Evolutionary conservation across 1,284 basidiomycete genomes (phyloP).

Genomic region (Ustilago esculenta): DNA sequence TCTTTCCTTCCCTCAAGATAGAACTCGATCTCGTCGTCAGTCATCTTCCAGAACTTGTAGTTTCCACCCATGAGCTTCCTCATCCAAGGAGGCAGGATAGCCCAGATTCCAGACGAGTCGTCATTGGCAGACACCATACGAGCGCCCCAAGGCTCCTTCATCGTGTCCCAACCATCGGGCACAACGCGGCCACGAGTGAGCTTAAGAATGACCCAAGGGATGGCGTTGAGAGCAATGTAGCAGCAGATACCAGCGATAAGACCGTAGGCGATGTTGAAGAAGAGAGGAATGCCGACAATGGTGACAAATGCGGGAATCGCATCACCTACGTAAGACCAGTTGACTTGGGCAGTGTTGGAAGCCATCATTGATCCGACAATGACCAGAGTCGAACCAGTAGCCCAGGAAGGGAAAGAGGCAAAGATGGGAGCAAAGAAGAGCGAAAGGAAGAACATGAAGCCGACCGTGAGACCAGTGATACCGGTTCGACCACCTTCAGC

Average conservation of each 20-base stretch:
- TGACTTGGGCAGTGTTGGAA: constrained; percentile 83
- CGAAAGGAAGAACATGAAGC: constrained; percentile 82
- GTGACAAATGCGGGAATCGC: constrained; percentile 73
- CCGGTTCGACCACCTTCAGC: constrained; percentile 88
- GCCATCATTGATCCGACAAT: constrained; percentile 91
- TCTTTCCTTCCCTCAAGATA: constrained; percentile 59
- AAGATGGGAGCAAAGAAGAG: constrained; percentile 92
- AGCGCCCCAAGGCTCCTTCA: constrained; percentile 62
- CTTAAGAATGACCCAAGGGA: constrained; percentile 73
- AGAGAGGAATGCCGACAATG: constrained; percentile 52
- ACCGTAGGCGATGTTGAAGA: constrained; percentile 82
- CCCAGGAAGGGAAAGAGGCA: constrained; percentile 85
- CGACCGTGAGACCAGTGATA: constrained; percentile 79
- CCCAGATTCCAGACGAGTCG: constrained; percentile 41
- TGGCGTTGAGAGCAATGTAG: constrained; percentile 79
- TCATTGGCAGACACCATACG: constrained; percentile 44
- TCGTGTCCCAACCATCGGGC: constrained; percentile 72
- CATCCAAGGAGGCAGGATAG: constrained; percentile 62
- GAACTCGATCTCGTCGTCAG: constrained; percentile 60
- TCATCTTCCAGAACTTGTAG: constrained; percentile 62
- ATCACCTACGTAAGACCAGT: constrained; percentile 86
- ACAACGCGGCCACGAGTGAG: constrained; percentile 74
- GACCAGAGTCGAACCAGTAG: constrained; percentile 84
- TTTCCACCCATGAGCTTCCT: constrained; percentile 57
- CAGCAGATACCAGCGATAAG: constrained; percentile 81